Percentiles rank a stretch among this genome's conserved stretches.
phyloP scores from a whole-genome alignment of 2,329 filamentous ascomycete species.

The Didymella pomorum region DNA sequence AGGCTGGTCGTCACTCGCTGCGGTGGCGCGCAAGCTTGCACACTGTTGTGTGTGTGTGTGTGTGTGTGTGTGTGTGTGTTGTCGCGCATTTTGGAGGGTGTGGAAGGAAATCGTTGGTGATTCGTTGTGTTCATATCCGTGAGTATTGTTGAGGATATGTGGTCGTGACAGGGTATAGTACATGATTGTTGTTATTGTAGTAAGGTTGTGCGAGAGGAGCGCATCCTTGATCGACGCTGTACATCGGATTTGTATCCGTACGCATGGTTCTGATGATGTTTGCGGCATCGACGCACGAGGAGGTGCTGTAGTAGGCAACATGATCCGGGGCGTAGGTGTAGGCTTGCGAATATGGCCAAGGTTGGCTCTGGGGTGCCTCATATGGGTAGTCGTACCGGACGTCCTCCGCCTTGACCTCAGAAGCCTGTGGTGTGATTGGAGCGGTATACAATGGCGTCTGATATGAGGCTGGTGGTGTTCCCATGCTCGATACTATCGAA shows the following conservation, averaged over 20 bases:
- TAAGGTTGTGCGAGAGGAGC: constrained; percentile 10
- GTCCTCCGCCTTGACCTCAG: constrained; percentile 40
- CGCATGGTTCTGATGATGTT: constrained; percentile 57
- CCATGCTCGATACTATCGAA: constrained; percentile 45
- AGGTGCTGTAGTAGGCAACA: constrained; percentile 35
- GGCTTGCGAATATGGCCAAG: constrained; percentile 37
- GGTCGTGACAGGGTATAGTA: constrained; percentile 4
- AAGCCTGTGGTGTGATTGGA: constrained; percentile 28
- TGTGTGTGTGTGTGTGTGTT: not conserved
- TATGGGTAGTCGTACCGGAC: constrained; percentile 35
- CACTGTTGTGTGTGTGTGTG: not conserved
- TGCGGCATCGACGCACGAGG: constrained; percentile 53
- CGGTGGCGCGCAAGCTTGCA: not conserved
- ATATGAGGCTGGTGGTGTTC: constrained; percentile 37
- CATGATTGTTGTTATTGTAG: constrained; percentile 10
- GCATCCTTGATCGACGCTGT: constrained; percentile 1
- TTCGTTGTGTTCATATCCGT: not conserved
- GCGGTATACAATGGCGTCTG: constrained; percentile 34
- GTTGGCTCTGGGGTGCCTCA: constrained; percentile 29
- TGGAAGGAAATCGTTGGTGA: too few species aligned
- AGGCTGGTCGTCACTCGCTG: not conserved
- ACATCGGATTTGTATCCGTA: constrained; percentile 32
- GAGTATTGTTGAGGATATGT: constrained; percentile 7
- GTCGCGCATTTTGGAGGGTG: not conserved
- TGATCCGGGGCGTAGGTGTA: constrained; percentile 27